These are phyloP conservation scores for Cerioporus squamosus DNA, from an alignment of 1,284 basidiomycete species.

Conservation along the genomic window DNA sequence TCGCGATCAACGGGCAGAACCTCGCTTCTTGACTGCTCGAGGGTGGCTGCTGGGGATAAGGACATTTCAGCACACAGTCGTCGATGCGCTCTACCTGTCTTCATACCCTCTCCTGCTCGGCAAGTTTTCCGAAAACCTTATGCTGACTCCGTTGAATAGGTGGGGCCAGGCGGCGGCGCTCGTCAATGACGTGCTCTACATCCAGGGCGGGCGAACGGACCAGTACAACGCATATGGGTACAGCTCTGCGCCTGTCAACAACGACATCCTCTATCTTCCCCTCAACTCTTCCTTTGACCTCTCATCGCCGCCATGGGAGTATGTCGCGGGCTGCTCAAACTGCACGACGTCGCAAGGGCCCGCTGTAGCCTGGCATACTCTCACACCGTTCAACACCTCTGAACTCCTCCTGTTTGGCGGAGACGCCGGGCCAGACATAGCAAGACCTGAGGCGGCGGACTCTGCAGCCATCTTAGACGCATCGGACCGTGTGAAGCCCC, in stretches of 20 bases:
- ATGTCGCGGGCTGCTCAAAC: slow-evolving; percentile 52
- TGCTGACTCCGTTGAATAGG: slow-evolving; percentile 44
- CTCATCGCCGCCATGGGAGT: slow-evolving; percentile 68
- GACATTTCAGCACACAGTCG: no score
- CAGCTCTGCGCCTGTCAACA: slow-evolving; percentile 70
- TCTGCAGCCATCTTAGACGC: slow-evolving; percentile 65
- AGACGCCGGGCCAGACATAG: slow-evolving; percentile 61
- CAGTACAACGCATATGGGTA: slow-evolving; percentile 71
- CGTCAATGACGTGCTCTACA: slow-evolving; percentile 63
- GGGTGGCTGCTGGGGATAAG: no score
- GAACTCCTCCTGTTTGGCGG: slow-evolving; percentile 76
- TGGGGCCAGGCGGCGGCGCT: slow-evolving; percentile 81
- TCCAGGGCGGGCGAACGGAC: slow-evolving; percentile 83
- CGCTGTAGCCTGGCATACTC: slow-evolving; percentile 78
- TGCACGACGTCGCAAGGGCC: slow-evolving; percentile 54
- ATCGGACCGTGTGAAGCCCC: slow-evolving; percentile 40
- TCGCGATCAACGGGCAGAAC: no score
- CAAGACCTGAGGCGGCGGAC: slow-evolving; percentile 58
- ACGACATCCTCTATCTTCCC: slow-evolving; percentile 72
- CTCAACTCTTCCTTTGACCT: slow-evolving; percentile 62
- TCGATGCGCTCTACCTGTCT: no score
- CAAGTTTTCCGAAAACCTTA: neutral
- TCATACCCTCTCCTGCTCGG: neutral
- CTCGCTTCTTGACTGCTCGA: no score
- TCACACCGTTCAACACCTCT: slow-evolving; percentile 65